A percentile compares a stretch with the other conserved stretches of the same genome.
Conservation (phyloP, 2,329 filamentous ascomycete species). For the Diaporthe ampelina region DNA sequence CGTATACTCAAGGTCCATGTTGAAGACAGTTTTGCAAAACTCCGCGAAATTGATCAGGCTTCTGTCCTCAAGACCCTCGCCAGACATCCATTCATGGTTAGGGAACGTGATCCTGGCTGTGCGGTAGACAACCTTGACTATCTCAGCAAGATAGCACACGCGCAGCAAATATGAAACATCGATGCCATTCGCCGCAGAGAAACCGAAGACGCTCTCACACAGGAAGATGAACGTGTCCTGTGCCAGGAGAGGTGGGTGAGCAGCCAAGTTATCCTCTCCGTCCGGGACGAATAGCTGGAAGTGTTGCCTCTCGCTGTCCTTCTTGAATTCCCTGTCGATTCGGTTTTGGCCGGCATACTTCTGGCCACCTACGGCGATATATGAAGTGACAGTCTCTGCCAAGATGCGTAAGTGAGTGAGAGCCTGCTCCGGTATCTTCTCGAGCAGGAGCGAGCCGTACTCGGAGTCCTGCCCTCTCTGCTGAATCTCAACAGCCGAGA, state of each 20-base stretch:
- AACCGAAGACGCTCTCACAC: conserved; percentile 80
- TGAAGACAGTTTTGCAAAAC: conserved; percentile 65
- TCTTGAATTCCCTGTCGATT: conserved; percentile 75
- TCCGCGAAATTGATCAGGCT: conserved; percentile 67
- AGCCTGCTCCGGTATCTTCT: conserved; percentile 86
- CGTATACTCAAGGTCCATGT: conserved; percentile 59
- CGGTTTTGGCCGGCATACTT: conserved; percentile 71
- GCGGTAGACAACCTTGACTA: conserved; percentile 82
- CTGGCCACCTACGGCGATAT: conserved; percentile 82
- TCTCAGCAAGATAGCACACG: conserved; percentile 90
- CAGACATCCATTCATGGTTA: conserved; percentile 53
- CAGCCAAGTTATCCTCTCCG: not conserved
- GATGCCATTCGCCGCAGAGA: conserved; percentile 76
- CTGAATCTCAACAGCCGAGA: conserved; percentile 90
- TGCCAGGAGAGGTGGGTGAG: conserved; percentile 67
- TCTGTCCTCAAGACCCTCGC: conserved; percentile 51
- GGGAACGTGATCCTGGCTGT: conserved; percentile 66
- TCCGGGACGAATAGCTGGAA: conserved; percentile 77
- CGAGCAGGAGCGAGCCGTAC: conserved; percentile 80
- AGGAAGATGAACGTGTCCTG: conserved; percentile 86
- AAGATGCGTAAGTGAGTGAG: conserved; percentile 90
- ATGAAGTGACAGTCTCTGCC: conserved; percentile 89
- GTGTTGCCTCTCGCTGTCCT: conserved; percentile 79
- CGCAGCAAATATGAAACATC: conserved; percentile 85
- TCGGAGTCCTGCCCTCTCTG: conserved; percentile 87